phyloP scores from a whole-genome alignment of 139 green algal genomes.

The Chlorella vulgaris region DNA sequence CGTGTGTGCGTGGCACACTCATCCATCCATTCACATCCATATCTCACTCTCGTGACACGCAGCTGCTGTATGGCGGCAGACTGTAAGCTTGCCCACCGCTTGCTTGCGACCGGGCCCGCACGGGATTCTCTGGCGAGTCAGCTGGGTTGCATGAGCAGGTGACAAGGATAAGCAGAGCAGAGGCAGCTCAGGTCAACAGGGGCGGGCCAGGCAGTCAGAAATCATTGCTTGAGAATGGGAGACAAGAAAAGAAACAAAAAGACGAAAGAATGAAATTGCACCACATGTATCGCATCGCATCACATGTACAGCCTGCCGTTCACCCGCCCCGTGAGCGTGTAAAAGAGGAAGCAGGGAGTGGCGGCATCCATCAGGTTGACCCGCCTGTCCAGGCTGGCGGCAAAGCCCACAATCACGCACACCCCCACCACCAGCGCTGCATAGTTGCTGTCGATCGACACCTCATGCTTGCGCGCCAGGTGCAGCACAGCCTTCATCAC shows the following conservation, averaged over 20 bases:
- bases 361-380: slow-evolving; percentile 91
- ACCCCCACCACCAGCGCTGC: slow-evolving; percentile 79
- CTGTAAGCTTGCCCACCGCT: not conserved
- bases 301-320: slow-evolving; percentile 74
- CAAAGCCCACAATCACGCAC: slow-evolving; percentile 87
- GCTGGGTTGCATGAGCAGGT: not conserved
- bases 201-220: no score
- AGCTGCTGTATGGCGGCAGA: no score
- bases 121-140: no score
- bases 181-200: not conserved
- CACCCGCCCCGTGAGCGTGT: slow-evolving; percentile 76
- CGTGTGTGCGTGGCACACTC: no score
- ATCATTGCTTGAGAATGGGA: no score
- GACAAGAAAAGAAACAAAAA: no score
- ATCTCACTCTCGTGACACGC: no score
- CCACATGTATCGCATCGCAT: no score
- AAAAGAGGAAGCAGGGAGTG: slow-evolving; percentile 67
- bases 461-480: slow-evolving; percentile 69
- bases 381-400: slow-evolving; percentile 75
- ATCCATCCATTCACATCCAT: no score
- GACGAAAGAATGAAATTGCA: no score
- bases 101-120: no score
- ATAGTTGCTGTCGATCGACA: slow-evolving; percentile 84
- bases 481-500: slow-evolving; percentile 77
- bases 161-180: not conserved